phyloP scores from a whole-genome alignment of 208 protist genomes.

The Tritrichomonas musculus region DNA sequence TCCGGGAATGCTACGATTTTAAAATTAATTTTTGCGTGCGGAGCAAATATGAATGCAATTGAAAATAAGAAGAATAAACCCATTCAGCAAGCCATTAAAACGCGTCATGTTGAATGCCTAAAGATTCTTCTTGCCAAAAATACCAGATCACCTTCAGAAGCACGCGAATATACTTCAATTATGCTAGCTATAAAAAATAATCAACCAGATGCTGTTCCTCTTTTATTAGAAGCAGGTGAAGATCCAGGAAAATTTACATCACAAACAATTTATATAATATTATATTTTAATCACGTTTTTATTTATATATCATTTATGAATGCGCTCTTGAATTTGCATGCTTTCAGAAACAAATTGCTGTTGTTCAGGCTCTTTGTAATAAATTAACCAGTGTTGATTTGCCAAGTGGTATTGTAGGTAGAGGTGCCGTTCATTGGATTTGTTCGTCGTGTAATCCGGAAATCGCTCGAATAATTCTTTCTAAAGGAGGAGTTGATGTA shows the following conservation, averaged over 20 bases:
- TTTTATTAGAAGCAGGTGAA: background rate
- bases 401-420: background rate
- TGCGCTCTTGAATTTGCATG: background rate
- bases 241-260: background rate
- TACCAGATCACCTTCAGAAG: background rate
- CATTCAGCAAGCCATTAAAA: background rate
- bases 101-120: background rate
- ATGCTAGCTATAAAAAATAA: slow-evolving; percentile 4
- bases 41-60: background rate
- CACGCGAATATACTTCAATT: background rate
- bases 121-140: background rate
- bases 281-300: background rate
- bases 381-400: background rate
- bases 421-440: background rate
- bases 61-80: background rate
- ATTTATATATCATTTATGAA: background rate
- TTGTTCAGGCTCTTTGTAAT: background rate
- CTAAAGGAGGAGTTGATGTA: background rate
- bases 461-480: background rate
- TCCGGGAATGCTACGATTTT: background rate
- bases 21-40: background rate
- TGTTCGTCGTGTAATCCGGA: background rate
- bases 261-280: too few relatives aligned
- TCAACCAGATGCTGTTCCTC: background rate
- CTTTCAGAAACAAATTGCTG: background rate